phyloP scores from a whole-genome alignment of 2,329 filamentous ascomycete species.

The Fusarium abutilonis region DNA sequence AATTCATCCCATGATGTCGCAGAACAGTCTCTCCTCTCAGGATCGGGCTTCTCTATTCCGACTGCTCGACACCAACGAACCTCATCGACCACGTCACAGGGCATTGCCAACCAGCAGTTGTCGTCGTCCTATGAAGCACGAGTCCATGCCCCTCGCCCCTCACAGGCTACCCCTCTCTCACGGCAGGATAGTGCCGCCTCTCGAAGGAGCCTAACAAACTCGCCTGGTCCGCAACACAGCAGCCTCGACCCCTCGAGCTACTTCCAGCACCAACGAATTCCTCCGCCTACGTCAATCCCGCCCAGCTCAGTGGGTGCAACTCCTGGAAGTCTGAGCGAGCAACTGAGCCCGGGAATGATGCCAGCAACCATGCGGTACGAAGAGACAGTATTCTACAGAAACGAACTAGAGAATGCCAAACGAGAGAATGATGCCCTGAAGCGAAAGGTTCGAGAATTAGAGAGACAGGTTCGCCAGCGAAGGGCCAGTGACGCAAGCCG shows the following conservation, averaged over 20 bases:
- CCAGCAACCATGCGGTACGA: slow-evolving; percentile 69
- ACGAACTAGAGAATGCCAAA: slow-evolving; percentile 69
- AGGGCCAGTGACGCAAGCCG: slow-evolving; percentile 59
- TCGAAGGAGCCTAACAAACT: slow-evolving; percentile 61
- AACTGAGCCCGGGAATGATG: slow-evolving; percentile 64
- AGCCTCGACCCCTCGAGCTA: slow-evolving; percentile 57
- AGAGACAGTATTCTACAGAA: slow-evolving; percentile 67
- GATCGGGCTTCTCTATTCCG: slow-evolving; percentile 67
- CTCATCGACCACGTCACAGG: slow-evolving; percentile 66
- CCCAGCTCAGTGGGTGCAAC: slow-evolving; percentile 55
- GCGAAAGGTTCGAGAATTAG: slow-evolving; percentile 69
- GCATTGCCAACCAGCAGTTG: slow-evolving; percentile 52
- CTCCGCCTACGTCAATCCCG: slow-evolving; percentile 48
- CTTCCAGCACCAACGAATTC: slow-evolving; percentile 59
- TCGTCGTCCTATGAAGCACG: slow-evolving; percentile 52
- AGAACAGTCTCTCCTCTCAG: slow-evolving; percentile 65
- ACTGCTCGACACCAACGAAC: slow-evolving; percentile 67
- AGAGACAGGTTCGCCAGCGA: slow-evolving; percentile 62
- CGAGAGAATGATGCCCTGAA: slow-evolving; percentile 71
- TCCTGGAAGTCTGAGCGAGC: slow-evolving; percentile 52
- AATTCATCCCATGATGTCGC: slow-evolving; percentile 61
- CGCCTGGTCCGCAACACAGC: slow-evolving; percentile 59
- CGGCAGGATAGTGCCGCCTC: slow-evolving; percentile 67
- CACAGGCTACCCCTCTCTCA: slow-evolving; percentile 57
- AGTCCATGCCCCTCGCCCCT: slow-evolving; percentile 58